Evolutionary conservation across 2,329 filamentous ascomycete species (phyloP).

Genomic region (Neopestalotiopsis clavispora): DNA sequence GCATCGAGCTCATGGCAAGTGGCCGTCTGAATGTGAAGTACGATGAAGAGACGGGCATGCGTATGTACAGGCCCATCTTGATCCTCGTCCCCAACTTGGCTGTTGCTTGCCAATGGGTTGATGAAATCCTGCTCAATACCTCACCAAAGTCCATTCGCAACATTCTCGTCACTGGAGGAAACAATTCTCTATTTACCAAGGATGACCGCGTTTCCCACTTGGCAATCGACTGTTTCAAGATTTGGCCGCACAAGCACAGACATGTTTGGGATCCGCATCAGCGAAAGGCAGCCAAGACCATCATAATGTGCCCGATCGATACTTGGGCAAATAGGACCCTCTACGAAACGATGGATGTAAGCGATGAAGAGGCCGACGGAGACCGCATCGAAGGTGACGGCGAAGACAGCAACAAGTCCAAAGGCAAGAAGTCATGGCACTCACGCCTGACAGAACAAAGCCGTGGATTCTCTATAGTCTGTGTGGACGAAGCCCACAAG

Average conservation of each 20-base stretch:
- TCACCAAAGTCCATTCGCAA: constrained; percentile 14
- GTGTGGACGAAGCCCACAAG: constrained; percentile 36
- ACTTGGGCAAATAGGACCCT: constrained; percentile 30
- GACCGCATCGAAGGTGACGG: no score
- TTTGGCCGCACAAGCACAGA: constrained; percentile 23
- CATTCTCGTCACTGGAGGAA: constrained; percentile 25
- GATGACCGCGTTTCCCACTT: constrained; percentile 19
- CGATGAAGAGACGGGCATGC: constrained; percentile 2
- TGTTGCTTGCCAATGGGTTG: constrained; percentile 32
- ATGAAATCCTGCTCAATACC: constrained; percentile 26
- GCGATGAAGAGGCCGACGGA: no score
- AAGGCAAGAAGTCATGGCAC: constrained; percentile 5
- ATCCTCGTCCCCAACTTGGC: constrained; percentile 29
- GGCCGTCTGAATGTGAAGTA: background rate
- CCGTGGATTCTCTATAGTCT: constrained; percentile 32
- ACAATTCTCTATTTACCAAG: constrained; percentile 12
- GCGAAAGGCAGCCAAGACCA: constrained; percentile 21
- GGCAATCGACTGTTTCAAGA: constrained; percentile 14
- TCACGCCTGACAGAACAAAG: constrained; percentile 25
- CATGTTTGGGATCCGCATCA: constrained; percentile 32
- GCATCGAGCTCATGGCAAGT: constrained; percentile 14
- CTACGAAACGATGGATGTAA: background rate
- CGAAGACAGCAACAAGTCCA: background rate
- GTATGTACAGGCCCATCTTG: constrained; percentile 28
- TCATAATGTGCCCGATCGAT: constrained; percentile 33